Percentiles rank a stretch among this genome's conserved stretches.
Evolutionary conservation across 2,329 filamentous ascomycete species (phyloP).

Genomic region (Cucurbitaria berberidis): DNA sequence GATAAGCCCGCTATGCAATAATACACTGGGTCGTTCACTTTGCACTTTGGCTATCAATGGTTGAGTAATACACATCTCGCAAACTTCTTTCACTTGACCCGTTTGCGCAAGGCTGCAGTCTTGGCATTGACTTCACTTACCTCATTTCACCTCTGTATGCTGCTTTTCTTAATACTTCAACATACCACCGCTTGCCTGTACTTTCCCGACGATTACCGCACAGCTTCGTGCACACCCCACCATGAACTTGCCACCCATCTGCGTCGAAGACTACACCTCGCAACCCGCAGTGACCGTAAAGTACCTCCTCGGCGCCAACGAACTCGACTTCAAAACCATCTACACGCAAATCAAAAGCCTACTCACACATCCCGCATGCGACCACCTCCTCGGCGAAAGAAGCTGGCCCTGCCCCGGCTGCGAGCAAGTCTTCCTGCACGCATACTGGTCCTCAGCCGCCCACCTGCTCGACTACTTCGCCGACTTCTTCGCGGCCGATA

Average conservation of each 20-base stretch:
- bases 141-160: not conserved
- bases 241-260: conserved; percentile 19
- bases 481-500: conserved; percentile 34
- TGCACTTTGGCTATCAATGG: too few species aligned
- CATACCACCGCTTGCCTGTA: not conserved
- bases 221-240: too few species aligned
- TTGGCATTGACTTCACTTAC: conserved; percentile 5
- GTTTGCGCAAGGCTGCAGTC: conserved; percentile 5
- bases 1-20: too few species aligned
- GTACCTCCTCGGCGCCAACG: conserved; percentile 22
- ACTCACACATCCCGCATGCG: conserved; percentile 7
- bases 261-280: conserved; percentile 15
- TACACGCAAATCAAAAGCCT: conserved; percentile 24
- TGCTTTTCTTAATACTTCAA: not conserved
- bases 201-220: not conserved
- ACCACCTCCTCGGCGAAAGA: not conserved
- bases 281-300: conserved; percentile 11
- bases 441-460: conserved; percentile 25
- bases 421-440: conserved; percentile 4
- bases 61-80: not conserved
- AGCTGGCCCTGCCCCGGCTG: conserved; percentile 14
- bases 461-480: conserved; percentile 40
- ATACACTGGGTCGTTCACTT: too few species aligned
- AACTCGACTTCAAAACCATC: conserved; percentile 18
- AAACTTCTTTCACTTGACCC: not conserved